Conservation (phyloP, 2,329 filamentous ascomycete species). For the Conoideocrella luteorostrata region DNA sequence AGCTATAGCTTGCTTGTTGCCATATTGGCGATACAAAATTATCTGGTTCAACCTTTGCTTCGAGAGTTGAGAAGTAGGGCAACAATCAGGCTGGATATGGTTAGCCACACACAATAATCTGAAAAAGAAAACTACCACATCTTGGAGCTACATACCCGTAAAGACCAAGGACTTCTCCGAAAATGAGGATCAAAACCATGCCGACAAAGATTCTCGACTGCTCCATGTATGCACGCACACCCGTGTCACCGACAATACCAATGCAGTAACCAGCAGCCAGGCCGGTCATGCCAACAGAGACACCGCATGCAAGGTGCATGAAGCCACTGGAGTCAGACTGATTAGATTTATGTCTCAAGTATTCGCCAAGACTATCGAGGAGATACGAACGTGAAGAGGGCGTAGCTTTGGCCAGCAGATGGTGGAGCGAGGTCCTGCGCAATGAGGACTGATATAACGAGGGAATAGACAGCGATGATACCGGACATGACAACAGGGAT, state of each 20-base stretch:
- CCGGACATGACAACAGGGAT: conserved; percentile 96
- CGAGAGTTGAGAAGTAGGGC: conserved; percentile 90
- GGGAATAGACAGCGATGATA: conserved; percentile 96
- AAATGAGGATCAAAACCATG: conserved; percentile 98
- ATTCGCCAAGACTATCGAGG: background rate
- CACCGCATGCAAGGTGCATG: conserved; percentile 85
- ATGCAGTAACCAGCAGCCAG: conserved; percentile 95
- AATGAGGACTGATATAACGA: conserved; percentile 95
- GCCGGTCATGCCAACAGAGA: conserved; percentile 87
- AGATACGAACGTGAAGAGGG: conserved; percentile 67
- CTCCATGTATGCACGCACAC: conserved; percentile 91
- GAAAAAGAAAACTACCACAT: no score
- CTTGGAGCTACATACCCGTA: conserved; percentile 93
- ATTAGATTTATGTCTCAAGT: conserved; percentile 12
- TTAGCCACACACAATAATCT: no score
- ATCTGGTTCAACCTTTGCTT: conserved; percentile 50
- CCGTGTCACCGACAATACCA: conserved; percentile 88
- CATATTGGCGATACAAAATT: background rate
- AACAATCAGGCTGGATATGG: conserved; percentile 67
- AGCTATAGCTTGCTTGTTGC: background rate
- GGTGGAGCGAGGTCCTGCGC: conserved; percentile 79
- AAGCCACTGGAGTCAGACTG: conserved; percentile 57
- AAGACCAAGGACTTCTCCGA: conserved; percentile 92
- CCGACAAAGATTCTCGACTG: conserved; percentile 95
- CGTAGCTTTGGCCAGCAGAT: conserved; percentile 57